Evolutionary conservation across 179 eudicot species (phyloP).

Genomic region (Amaranthus tricolor): DNA sequence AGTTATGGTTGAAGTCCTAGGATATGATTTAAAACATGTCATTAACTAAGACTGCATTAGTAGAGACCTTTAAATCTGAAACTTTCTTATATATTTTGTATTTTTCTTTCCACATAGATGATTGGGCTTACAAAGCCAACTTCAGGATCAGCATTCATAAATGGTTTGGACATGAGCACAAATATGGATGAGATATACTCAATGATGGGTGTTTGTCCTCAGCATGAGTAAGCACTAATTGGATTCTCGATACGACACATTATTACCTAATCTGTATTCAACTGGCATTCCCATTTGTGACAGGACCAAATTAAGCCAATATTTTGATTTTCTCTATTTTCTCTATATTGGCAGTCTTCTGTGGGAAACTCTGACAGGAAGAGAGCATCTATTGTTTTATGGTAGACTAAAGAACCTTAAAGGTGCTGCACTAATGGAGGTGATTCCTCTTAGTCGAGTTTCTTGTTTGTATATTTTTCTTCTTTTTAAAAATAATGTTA

Average conservation of each 20-base stretch:
- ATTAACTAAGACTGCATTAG: background rate
- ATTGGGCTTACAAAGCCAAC: constrained; percentile 71
- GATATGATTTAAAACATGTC: no score
- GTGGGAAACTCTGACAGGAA: constrained; percentile 73
- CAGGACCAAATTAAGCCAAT: background rate
- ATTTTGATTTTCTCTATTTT: background rate
- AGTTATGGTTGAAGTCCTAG: no score
- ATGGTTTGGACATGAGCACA: constrained; percentile 57
- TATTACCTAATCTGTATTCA: background rate
- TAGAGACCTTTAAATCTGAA: background rate
- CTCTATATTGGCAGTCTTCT: constrained; percentile 47
- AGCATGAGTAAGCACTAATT: constrained; percentile 63
- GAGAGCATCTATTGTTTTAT: constrained; percentile 76
- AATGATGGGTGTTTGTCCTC: constrained; percentile 89
- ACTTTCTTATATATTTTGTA: background rate
- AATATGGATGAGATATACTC: constrained; percentile 66
- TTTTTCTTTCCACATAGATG: constrained; percentile 44
- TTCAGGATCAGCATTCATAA: constrained; percentile 70
- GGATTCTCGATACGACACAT: background rate
- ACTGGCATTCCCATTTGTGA: background rate
- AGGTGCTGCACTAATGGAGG: constrained; percentile 57
- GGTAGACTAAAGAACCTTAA: constrained; percentile 79
- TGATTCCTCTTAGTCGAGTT: constrained; percentile 15
- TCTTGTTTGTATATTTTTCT: background rate
- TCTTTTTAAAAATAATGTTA: background rate